phyloP scores from a whole-genome alignment of 345 rosid species.

The Linum usitatissimum region DNA sequence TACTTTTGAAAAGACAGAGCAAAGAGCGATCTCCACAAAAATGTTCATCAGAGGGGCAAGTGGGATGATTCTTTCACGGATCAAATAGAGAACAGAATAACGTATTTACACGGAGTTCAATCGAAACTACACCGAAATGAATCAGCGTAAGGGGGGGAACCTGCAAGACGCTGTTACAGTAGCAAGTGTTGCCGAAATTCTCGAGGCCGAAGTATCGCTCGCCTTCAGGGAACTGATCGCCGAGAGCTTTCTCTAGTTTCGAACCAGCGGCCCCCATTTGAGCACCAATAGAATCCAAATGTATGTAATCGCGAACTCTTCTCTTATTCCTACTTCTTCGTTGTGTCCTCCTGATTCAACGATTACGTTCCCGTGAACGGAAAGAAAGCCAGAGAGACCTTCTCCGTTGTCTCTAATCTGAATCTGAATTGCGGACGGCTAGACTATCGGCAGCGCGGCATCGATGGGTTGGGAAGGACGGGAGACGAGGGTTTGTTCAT shows the following conservation, averaged over 20 bases:
- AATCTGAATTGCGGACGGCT: no score
- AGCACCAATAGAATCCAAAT: conserved; percentile 9
- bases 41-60: no score
- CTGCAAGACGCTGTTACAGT: conserved; percentile 98
- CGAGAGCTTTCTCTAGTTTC: conserved; percentile 97
- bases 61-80: background rate
- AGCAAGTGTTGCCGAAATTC: conserved; percentile 98
- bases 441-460: no score
- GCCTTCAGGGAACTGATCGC: conserved; percentile 99
- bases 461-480: no score
- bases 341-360: background rate
- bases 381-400: no score
- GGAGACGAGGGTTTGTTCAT: no score
- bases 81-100: background rate
- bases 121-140: background rate
- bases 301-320: conserved; percentile 9
- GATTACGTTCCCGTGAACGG: no score
- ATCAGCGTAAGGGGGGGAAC: conserved; percentile 17
- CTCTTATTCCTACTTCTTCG: background rate
- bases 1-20: background rate
- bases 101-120: background rate
- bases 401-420: no score
- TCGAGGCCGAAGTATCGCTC: conserved; percentile 97
- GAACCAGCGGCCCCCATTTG: conserved; percentile 97
- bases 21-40: background rate